These are phyloP conservation scores for Naganishia sp. DNA, from an alignment of 1,284 basidiomycete species.

Conservation along the genomic window DNA sequence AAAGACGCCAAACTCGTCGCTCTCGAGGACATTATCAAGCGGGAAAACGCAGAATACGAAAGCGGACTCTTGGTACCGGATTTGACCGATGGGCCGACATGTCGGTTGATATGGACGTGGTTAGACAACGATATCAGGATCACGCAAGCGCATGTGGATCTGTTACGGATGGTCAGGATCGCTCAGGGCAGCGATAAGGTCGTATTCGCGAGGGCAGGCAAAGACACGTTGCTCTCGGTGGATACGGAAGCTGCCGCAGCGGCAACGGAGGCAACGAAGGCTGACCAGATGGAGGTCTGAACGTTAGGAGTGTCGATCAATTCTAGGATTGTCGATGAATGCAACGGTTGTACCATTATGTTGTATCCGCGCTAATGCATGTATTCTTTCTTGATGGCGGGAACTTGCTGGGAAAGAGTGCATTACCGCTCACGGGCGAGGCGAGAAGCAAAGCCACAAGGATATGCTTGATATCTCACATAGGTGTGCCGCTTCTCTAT, in stretches of 20 bases:
- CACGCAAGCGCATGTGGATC: slow-evolving; percentile 64
- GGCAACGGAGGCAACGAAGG: background rate
- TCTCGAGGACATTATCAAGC: slow-evolving; percentile 69
- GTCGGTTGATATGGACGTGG: slow-evolving; percentile 73
- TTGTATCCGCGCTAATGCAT: no score
- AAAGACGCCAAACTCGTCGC: slow-evolving; percentile 70
- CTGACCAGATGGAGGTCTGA: background rate
- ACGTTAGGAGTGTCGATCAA: no score
- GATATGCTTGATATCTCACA: no score
- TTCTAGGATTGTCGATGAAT: no score
- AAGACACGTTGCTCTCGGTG: slow-evolving; percentile 23
- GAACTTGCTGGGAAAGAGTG: no score
- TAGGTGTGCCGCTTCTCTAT: no score
- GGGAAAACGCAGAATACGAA: slow-evolving; percentile 72
- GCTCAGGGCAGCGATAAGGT: slow-evolving; percentile 6
- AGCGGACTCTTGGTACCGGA: slow-evolving; percentile 85
- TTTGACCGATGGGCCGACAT: slow-evolving; percentile 71
- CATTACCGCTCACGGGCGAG: no score
- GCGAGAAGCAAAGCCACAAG: no score
- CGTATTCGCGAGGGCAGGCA: slow-evolving; percentile 25
- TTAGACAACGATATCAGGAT: slow-evolving; percentile 63
- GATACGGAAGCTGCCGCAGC: background rate
- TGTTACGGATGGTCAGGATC: slow-evolving; percentile 24
- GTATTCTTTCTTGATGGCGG: no score
- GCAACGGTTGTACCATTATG: no score